Conservation (phyloP, 192 early-diverging fungal species). For the Mortierella hygrophila region DNA sequence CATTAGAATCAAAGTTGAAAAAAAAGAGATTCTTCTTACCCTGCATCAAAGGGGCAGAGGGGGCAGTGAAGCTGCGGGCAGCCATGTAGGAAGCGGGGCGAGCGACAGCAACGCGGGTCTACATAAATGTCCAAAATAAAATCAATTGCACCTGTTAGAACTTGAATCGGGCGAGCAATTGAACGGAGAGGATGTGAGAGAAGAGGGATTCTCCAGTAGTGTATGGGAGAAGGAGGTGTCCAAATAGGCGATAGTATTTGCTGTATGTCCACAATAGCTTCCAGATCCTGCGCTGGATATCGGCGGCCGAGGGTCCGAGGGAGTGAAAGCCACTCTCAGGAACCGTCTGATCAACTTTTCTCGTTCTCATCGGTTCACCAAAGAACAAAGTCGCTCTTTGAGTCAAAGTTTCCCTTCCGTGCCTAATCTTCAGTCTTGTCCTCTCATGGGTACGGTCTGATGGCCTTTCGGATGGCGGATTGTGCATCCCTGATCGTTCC, state of each 20-base stretch:
- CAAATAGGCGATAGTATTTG: not conserved
- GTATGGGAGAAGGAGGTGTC: not conserved
- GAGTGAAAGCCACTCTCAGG: not conserved
- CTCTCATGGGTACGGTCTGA: not conserved
- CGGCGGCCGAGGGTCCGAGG: not conserved
- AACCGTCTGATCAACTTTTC: not conserved
- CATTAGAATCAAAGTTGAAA: too few species aligned
- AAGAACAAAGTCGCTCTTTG: not conserved
- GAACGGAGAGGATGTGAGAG: not conserved
- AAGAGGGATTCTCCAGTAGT: not conserved
- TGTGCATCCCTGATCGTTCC: not conserved
- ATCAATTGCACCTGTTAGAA: not conserved
- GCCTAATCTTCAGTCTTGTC: not conserved
- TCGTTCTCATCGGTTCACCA: not conserved
- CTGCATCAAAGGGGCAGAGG: constrained; percentile 63
- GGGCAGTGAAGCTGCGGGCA: constrained; percentile 62
- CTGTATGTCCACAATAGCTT: not conserved
- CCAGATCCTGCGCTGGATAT: not conserved
- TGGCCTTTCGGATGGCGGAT: not conserved
- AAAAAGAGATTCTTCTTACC: constrained; percentile 31
- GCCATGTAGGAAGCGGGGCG: constrained; percentile 66
- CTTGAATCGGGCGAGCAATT: not conserved
- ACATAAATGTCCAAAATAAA: not conserved
- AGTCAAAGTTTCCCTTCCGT: not conserved
- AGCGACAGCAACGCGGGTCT: constrained; percentile 55